Percentiles rank a stretch among this genome's conserved stretches.
phyloP scores from a whole-genome alignment of 371 early-diverging fungal genomes.

The Parasitella parasitica region DNA sequence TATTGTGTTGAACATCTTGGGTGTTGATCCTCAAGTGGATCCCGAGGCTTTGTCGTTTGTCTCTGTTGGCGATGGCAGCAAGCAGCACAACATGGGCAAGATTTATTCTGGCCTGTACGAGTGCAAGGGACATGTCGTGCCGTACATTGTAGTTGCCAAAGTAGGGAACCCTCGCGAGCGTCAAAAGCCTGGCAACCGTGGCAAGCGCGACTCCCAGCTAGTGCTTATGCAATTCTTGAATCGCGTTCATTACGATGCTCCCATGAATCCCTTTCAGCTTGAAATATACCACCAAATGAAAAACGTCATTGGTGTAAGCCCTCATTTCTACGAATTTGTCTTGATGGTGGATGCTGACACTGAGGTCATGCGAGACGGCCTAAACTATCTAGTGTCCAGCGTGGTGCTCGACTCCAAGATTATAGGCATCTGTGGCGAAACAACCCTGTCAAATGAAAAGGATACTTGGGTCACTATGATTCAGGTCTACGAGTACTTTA shows the following conservation, averaged over 20 bases:
- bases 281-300: constrained; percentile 91
- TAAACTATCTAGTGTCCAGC: constrained; percentile 79
- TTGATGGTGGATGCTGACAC: constrained; percentile 97
- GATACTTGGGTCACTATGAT: constrained; percentile 95
- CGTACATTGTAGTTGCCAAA: constrained; percentile 91
- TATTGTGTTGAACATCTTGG: constrained; percentile 91
- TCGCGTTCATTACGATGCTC: constrained; percentile 90
- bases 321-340: constrained; percentile 81
- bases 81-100: constrained; percentile 91
- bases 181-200: constrained; percentile 94
- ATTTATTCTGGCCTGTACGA: constrained; percentile 93
- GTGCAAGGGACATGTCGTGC: constrained; percentile 65
- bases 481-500: constrained; percentile 98
- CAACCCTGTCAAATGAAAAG: constrained; percentile 84
- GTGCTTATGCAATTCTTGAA: constrained; percentile 98
- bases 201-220: constrained; percentile 99
- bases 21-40: constrained; percentile 73
- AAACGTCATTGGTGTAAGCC: constrained; percentile 84
- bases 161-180: constrained; percentile 83
- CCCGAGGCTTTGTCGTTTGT: constrained; percentile 87
- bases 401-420: constrained; percentile 86
- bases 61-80: constrained; percentile 81
- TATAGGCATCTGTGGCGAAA: constrained; percentile 93
- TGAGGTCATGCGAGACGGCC: constrained; percentile 72
- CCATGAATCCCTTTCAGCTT: constrained; percentile 87